These are phyloP conservation scores for Diaporthe citriasiana DNA, from an alignment of 2,329 filamentous ascomycete species.

Conservation along the genomic window DNA sequence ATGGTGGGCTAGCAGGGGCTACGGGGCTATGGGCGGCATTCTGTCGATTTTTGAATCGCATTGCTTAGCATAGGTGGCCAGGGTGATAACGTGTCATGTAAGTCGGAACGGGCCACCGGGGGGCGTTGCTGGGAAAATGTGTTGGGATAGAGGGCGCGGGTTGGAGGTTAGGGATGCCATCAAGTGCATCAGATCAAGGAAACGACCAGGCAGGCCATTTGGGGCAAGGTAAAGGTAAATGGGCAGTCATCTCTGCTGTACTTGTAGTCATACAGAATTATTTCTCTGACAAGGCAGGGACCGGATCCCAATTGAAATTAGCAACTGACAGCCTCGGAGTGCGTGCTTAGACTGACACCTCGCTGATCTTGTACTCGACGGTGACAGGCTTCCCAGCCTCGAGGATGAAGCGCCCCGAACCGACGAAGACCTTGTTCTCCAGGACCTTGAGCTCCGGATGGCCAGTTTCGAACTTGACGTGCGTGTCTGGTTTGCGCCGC, in stretches of 20 bases:
- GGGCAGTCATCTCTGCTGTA: slow-evolving; percentile 24
- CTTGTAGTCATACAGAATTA: slow-evolving; percentile 28
- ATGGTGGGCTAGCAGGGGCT: slow-evolving; percentile 14
- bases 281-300: neutral
- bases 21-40: slow-evolving; percentile 22
- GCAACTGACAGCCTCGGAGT: neutral
- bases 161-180: neutral
- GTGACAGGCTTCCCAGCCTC: slow-evolving; percentile 54
- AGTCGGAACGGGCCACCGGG: slow-evolving; percentile 29
- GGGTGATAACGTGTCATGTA: slow-evolving; percentile 19
- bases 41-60: slow-evolving; percentile 26
- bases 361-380: slow-evolving; percentile 62
- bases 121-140: slow-evolving; percentile 38
- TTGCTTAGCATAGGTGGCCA: slow-evolving; percentile 30
- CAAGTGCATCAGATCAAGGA: slow-evolving; percentile 9
- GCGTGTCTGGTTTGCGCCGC: slow-evolving; percentile 43
- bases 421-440: slow-evolving; percentile 58
- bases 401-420: slow-evolving; percentile 58
- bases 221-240: neutral
- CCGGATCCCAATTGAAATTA: neutral
- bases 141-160: slow-evolving; percentile 33
- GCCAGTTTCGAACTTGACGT: slow-evolving; percentile 56
- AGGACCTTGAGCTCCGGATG: slow-evolving; percentile 51
- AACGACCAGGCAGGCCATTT: slow-evolving; percentile 5
- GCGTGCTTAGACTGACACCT: slow-evolving; percentile 48